Evolutionary conservation across 208 protist species (phyloP), one percentile per base, ranked within the genome.

Genomic region (Trypanosoma vivax): DNA sequence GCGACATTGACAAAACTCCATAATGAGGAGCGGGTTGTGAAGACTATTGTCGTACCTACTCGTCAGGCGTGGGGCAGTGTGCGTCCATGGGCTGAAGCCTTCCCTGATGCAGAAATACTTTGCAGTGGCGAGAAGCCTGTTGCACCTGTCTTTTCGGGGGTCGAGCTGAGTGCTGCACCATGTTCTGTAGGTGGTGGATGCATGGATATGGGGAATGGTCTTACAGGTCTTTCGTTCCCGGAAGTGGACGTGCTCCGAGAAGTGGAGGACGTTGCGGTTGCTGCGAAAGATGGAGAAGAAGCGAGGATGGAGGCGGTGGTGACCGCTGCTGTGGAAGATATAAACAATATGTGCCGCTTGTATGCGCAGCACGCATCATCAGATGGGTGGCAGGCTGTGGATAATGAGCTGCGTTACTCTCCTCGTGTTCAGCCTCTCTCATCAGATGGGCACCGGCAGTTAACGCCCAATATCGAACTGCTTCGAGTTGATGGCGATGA

Each of bases 241-340:
- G 83, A 90, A 46, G 69, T 85, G 21, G 83, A n/a, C n/a, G n/a
- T n/a, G 2, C 87, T 90, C 40, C 83, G 78, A 2, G 83, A 90
- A 46, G 69, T 85, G 21, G 83, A 85, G 24, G 48, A 65, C 23
- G 66, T 56, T 39, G 77, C 60, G 10, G 54, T 77, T 25, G 58
- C 42, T 5, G 64, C 52, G 3, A 51, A 41, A 19, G 52, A 70
- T 29, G 41, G 31, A 23, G 39, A 40, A 45, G 40, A 34, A 27
- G 16, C 40, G 14, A 50, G 30, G 5, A 59, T 10, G 34, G 39
- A 29, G 18, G 39, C 2, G 16, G 21, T n/a, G 16, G 50, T 37
- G 27, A 27, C 31, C 9, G 40, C 38, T 23, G 9, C 42, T 16
- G 33, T 35, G 14, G 37, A 30, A 14, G 42, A 51, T 23, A 39